Percentiles rank a stretch among this genome's conserved stretches.
phyloP scores from a whole-genome alignment of 2,329 filamentous ascomycete species.

The Elsinoe necatrix region DNA sequence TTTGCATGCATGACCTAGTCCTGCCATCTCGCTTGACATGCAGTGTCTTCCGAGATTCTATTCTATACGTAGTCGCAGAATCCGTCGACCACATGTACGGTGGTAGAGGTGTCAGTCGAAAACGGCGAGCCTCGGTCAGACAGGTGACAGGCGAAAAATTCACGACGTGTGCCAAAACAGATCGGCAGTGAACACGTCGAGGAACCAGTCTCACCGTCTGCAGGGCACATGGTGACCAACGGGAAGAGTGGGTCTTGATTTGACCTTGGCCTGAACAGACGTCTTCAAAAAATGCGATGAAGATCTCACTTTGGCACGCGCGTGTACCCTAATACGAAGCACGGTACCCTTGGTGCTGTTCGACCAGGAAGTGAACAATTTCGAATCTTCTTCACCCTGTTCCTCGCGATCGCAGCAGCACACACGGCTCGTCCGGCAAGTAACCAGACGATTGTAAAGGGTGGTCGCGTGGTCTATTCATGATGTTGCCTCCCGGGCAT shows the following conservation, averaged over 20 bases:
- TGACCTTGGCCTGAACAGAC: not conserved
- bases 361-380: not conserved
- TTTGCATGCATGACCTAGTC: not conserved
- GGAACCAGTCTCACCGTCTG: constrained; percentile 3
- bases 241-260: not conserved
- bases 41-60: not conserved
- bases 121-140: not conserved
- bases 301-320: constrained; percentile 8
- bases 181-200: constrained; percentile 8
- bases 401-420: not conserved
- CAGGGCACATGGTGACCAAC: not conserved
- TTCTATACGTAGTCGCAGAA: not conserved
- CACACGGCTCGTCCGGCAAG: not conserved
- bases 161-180: not conserved
- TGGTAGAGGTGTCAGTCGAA: not conserved
- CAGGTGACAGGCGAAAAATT: not conserved
- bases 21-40: not conserved
- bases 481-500: not conserved
- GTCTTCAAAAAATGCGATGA: not conserved
- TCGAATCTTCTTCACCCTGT: constrained; percentile 1
- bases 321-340: not conserved
- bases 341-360: constrained; percentile 4
- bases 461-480: constrained; percentile 1
- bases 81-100: not conserved
- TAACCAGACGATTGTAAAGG: not conserved